phyloP scores from a whole-genome alignment of 192 early-diverging fungal species.

The Gonapodya sp. region DNA sequence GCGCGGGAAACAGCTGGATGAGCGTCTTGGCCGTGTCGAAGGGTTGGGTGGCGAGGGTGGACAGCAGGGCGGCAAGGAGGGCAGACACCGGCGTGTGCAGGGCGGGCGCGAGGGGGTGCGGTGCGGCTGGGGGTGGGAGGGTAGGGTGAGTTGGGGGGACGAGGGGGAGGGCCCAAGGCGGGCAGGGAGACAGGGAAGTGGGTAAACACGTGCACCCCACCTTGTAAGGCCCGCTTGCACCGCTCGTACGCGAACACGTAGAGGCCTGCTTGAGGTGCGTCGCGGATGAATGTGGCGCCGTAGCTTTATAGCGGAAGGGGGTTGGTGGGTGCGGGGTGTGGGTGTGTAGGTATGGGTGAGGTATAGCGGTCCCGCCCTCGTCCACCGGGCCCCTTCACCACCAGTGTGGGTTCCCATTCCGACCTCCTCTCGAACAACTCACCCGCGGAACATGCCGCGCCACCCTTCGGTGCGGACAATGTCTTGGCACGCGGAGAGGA shows the following conservation, averaged over 20 bases:
- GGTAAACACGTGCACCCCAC: too few relatives aligned
- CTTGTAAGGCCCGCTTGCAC: neutral
- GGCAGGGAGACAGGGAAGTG: too few relatives aligned
- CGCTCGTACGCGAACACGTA: conserved; percentile 2
- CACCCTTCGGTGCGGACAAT: neutral
- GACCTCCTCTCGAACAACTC: too few relatives aligned
- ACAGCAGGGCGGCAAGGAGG: neutral
- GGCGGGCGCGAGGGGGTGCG: neutral
- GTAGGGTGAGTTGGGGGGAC: neutral
- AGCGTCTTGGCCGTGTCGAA: conserved; percentile 10
- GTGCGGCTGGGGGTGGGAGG: neutral
- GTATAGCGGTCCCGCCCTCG: too few relatives aligned
- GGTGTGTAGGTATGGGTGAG: neutral
- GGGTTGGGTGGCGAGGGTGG: conserved; percentile 1
- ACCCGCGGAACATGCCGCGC: conserved; percentile 5
- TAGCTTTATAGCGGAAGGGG: neutral
- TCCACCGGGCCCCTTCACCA: too few relatives aligned
- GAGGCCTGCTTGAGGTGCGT: conserved; percentile 2
- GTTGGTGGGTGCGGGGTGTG: neutral
- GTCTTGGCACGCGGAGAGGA: neutral
- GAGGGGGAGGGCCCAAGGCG: neutral
- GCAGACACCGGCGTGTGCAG: neutral
- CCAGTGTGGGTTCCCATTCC: too few relatives aligned
- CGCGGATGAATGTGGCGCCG: neutral
- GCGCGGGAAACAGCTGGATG: neutral